A percentile compares a stretch with the other conserved stretches of the same genome.
phyloP scores from a whole-genome alignment of 805 yeast species.

The Candida schatavii region DNA sequence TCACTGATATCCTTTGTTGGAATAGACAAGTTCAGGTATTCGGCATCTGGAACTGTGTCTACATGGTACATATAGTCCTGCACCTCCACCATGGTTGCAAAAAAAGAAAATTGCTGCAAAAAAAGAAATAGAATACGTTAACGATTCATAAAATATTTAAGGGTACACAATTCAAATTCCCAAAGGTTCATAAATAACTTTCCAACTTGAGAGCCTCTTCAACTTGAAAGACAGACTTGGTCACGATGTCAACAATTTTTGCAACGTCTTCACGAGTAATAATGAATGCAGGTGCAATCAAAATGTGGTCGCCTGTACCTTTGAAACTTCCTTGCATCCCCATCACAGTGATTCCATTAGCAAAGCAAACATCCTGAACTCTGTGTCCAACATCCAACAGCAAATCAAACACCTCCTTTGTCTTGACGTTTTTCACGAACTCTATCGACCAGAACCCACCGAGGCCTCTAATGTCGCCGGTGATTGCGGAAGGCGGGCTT shows the following conservation, averaged over 20 bases:
- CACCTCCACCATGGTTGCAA: no score
- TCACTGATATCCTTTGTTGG: no score
- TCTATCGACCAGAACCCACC: slow-evolving; percentile 62
- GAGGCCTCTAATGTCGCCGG: slow-evolving; percentile 61
- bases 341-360: slow-evolving; percentile 49
- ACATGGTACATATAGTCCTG: no score
- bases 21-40: no score
- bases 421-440: slow-evolving; percentile 49
- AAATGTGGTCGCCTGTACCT: slow-evolving; percentile 42
- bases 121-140: no score
- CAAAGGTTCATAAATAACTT: no score
- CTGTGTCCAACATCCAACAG: slow-evolving; percentile 33
- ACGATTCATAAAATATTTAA: no score
- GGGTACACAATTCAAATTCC: no score
- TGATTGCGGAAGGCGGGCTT: slow-evolving; percentile 22
- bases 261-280: slow-evolving; percentile 36
- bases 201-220: slow-evolving; percentile 20
- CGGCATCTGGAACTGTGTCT: no score
- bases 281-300: slow-evolving; percentile 45
- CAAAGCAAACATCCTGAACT: slow-evolving; percentile 33
- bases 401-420: slow-evolving; percentile 48
- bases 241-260: slow-evolving; percentile 33
- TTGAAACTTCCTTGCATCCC: slow-evolving; percentile 40
- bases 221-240: slow-evolving; percentile 38
- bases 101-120: no score